Evolutionary conservation across 495 filamentous ascomycete genomes (phyloP), one percentile per base, ranked within the genome.

Genomic region (Hyaloscypha variabilis): DNA sequence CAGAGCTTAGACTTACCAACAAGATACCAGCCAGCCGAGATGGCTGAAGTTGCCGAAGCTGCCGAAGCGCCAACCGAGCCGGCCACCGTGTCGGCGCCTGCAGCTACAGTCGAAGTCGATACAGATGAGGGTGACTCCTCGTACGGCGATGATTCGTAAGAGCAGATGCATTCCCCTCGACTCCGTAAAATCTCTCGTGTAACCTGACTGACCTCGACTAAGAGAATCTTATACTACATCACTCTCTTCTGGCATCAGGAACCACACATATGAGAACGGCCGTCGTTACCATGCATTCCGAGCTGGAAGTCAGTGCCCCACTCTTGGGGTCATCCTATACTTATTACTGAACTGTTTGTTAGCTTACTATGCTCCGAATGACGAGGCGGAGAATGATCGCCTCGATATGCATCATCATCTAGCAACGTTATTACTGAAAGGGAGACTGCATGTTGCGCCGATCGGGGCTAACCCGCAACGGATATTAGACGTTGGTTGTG

Each of bases 201-300:
- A 51, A 24, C 14, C 23, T 24, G 6, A 51, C 49, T 51, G 3
- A 4, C 3, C 19, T 3, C 6, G 19, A 24, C 49, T 5, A 5
- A 51, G 49, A 6, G 19, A 4, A n/a, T 5, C 5, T 6, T 17
- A 4, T 6, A 77, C 78, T 0, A 76, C 71, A 17, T 82, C 79
- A 1, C 66, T 82, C 24, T 74, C 79, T 5, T 78, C 79, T 10
- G 76, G 72, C 57, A 71, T 83, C 60, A 78, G 72, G 54, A 73
- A 78, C 34, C 76, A 81, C 64, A 29, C 14, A 6, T 57, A 31
- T 23, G 82, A 86, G 71, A 85, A 87, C 69, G 83, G 83, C 4
- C 76, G 85, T n/a, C 78, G 84, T 24, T 88, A 87, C 67, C 82
- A 86, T 55, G 74, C 23, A 17, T 64, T 60, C n/a, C 26, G 30